A percentile compares a stretch with the other conserved stretches of the same genome.
Conservation (phyloP, 148 eudicot genomes). For the Mesembryanthemum crystallinum region DNA sequence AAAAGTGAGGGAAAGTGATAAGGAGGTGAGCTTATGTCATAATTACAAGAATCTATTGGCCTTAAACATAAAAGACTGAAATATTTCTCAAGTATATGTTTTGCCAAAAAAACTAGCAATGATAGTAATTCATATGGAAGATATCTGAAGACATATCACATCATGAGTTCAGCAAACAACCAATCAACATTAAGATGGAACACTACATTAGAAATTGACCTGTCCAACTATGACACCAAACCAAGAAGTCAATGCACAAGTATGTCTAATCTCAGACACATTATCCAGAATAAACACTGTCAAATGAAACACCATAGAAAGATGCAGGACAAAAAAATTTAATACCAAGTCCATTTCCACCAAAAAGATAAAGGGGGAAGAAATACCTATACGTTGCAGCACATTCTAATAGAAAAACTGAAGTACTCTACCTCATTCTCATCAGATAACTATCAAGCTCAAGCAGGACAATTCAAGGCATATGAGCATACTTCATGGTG, state of each 20-base stretch:
- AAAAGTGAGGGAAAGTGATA: slow-evolving; percentile 7
- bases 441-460: background rate
- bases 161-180: background rate
- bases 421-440: background rate
- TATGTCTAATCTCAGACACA: background rate
- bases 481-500: too few relatives aligned
- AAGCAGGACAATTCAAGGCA: background rate
- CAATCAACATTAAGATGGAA: background rate
- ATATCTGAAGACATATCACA: background rate
- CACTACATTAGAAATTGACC: background rate
- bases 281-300: background rate
- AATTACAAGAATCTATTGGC: background rate
- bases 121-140: background rate
- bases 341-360: background rate
- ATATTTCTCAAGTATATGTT: background rate
- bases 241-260: background rate
- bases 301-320: too few relatives aligned
- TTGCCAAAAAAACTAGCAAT: background rate
- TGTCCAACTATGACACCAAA: background rate
- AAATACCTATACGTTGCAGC: background rate
- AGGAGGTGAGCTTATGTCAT: slow-evolving; percentile 4
- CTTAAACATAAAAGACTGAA: background rate
- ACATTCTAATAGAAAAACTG: background rate
- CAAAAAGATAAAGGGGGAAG: too few relatives aligned
- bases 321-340: too few relatives aligned